Base-by-base conservation (phyloP, 352 stramenopile genomes). In the Thalassiosira oceanica region DNA sequence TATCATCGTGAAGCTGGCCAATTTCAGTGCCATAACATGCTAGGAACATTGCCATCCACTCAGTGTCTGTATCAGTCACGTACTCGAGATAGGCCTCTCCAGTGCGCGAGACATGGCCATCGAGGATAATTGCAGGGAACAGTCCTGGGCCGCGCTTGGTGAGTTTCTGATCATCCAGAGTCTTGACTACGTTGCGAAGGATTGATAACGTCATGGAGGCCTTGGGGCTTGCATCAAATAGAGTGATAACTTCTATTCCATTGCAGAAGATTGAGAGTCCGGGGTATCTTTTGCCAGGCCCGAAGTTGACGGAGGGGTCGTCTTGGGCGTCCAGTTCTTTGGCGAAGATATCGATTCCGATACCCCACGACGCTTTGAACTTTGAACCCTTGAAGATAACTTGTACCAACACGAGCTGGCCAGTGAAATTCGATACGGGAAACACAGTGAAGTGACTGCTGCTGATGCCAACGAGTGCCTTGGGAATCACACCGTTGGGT, bases 321-420 rank as follows among this genome's bases (percentile, higher is more conserved):
- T 39, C 31, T 8, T 39, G 8, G 31, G 31, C 31, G n/a, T n/a
- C 31, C 31, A 13, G 8, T n/a, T n/a, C 8, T 13, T 15, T 1
- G n/a, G n/a, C n/a, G 43, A 74, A 69, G 11, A 62, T 42, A 36
- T 74, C 63, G 15, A 57, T 11, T 13, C 63, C 63, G 11, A 69
- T 15, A 4, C 16, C 37, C 54, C 54, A 69, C 11, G 0, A 16
- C 13, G 23, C 11, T 10, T 52, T 48, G 7, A 69, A 2, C 21
- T 55, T 46, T 41, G 54, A 26, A 2, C 18, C 43, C 5, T 29
- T 7, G 41, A 68, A 74, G 11, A 74, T 74, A 11, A 74, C 31
- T 1, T 15, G 10, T 18, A 74, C 31, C 2, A 61, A 36, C 10
- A 16, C 1, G n/a, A 68, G 26, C 4, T 39, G 31, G 15, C 63